A percentile compares a stretch with the other conserved stretches of the same genome.
phyloP scores from a whole-genome alignment of 73 alveolate genomes.

The Tetrahymena borealis region DNA sequence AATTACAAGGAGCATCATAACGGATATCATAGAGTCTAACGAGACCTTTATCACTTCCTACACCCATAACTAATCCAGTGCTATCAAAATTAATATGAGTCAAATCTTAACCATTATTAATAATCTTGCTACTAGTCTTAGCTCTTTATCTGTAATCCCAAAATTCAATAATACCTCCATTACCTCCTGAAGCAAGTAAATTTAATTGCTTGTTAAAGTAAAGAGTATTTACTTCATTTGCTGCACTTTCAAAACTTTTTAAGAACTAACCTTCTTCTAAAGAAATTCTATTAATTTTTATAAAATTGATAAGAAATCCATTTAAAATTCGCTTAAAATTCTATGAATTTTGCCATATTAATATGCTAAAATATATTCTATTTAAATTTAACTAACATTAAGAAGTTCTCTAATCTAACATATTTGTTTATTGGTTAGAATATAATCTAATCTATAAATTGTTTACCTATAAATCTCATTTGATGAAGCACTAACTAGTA shows the following conservation, averaged over 20 bases:
- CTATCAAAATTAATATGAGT: slow-evolving; percentile 27
- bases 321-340: too few relatives aligned
- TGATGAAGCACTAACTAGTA: slow-evolving; percentile 60
- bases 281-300: not conserved
- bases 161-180: slow-evolving; percentile 54
- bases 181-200: slow-evolving; percentile 59
- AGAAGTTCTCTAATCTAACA: too few relatives aligned
- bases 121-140: slow-evolving; percentile 30
- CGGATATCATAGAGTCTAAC: slow-evolving; percentile 58
- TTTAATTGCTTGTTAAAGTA: slow-evolving; percentile 51
- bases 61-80: slow-evolving; percentile 55
- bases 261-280: slow-evolving; percentile 64
- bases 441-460: too few relatives aligned
- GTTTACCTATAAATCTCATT: slow-evolving; percentile 54
- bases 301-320: too few relatives aligned
- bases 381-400: too few relatives aligned
- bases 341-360: too few relatives aligned
- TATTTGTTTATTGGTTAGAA: too few relatives aligned
- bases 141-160: slow-evolving; percentile 43
- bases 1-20: not conserved
- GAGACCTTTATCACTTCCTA: slow-evolving; percentile 60
- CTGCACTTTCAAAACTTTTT: slow-evolving; percentile 49
- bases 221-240: slow-evolving; percentile 50
- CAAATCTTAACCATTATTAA: slow-evolving; percentile 12
- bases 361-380: too few relatives aligned